These are phyloP conservation scores for Kwoniella sp. DNA, from an alignment of 768 basidiomycete species.

Conservation along the genomic window DNA sequence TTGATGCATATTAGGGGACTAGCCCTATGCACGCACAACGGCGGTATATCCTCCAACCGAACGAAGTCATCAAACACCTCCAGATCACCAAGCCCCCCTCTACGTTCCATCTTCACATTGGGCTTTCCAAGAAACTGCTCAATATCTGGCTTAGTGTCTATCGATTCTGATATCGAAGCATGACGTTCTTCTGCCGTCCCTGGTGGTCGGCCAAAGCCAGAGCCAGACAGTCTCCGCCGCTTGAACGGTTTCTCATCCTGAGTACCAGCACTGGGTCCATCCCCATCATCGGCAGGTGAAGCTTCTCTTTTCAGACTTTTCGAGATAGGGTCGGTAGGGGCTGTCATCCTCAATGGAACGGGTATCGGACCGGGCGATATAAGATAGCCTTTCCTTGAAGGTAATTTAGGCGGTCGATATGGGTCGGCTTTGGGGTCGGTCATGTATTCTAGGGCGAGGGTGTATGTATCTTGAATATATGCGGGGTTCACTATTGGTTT, in stretches of 20 bases:
- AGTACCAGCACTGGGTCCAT: too few relatives aligned
- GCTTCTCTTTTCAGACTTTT: constrained; percentile 3
- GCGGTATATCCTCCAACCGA: constrained; percentile 44
- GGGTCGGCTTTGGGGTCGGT: constrained; percentile 1
- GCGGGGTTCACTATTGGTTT: constrained; percentile 37
- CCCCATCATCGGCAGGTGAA: too few relatives aligned
- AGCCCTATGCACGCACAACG: constrained; percentile 39
- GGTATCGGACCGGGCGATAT: constrained; percentile 3
- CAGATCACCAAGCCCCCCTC: constrained; percentile 34
- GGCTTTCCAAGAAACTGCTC: too few relatives aligned
- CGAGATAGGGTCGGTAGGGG: constrained; percentile 9
- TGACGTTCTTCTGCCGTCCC: too few relatives aligned
- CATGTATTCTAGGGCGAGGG: constrained; percentile 28
- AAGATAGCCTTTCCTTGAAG: constrained; percentile 22
- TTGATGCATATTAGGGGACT: constrained; percentile 53
- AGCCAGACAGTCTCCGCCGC: constrained; percentile 1
- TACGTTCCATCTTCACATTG: too few relatives aligned
- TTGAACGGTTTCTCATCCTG: too few relatives aligned
- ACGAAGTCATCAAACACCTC: constrained; percentile 37
- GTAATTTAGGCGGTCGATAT: constrained; percentile 8
- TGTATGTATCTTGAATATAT: constrained; percentile 41
- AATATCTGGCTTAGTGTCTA: too few relatives aligned
- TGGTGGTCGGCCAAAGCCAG: too few relatives aligned
- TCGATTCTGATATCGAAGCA: too few relatives aligned
- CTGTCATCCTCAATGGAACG: constrained; percentile 1